Evolutionary conservation across 139 green algal species (phyloP).

Genomic region (Picochlorum sp.): DNA sequence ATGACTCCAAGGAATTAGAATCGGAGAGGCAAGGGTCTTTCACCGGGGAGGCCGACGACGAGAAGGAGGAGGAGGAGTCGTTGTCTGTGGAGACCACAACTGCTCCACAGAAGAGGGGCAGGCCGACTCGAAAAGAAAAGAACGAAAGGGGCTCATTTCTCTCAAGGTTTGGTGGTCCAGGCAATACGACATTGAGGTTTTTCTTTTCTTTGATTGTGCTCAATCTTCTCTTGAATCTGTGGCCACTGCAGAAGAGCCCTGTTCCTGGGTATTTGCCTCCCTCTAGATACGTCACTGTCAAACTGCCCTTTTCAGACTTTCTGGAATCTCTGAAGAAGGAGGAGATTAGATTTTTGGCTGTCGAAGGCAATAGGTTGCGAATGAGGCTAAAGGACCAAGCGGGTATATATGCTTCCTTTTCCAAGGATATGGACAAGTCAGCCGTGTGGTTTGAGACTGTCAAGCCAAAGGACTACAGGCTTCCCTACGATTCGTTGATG

Average conservation of each 20-base stretch:
- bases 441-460: constrained; percentile 56
- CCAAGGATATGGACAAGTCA: constrained; percentile 2
- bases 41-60: neutral
- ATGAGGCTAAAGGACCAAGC: neutral
- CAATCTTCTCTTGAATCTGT: constrained; percentile 15
- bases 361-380: constrained; percentile 63
- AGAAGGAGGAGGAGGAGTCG: constrained; percentile 17
- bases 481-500: constrained; percentile 58
- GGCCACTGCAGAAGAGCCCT: constrained; percentile 2
- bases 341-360: constrained; percentile 54
- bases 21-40: too few species aligned
- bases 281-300: constrained; percentile 20
- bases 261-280: constrained; percentile 9
- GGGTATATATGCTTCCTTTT: constrained; percentile 7
- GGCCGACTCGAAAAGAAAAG: too few species aligned
- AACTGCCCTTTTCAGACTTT: constrained; percentile 62
- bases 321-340: constrained; percentile 50
- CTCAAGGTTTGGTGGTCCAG: neutral
- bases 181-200: constrained; percentile 10
- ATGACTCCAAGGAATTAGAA: too few species aligned
- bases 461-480: constrained; percentile 62
- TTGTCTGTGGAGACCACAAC: constrained; percentile 15
- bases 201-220: constrained; percentile 14
- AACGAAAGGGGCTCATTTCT: neutral
- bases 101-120: neutral